Base-by-base conservation (phyloP, 78 protist genomes). In the Polysphondylium violaceum region DNA sequence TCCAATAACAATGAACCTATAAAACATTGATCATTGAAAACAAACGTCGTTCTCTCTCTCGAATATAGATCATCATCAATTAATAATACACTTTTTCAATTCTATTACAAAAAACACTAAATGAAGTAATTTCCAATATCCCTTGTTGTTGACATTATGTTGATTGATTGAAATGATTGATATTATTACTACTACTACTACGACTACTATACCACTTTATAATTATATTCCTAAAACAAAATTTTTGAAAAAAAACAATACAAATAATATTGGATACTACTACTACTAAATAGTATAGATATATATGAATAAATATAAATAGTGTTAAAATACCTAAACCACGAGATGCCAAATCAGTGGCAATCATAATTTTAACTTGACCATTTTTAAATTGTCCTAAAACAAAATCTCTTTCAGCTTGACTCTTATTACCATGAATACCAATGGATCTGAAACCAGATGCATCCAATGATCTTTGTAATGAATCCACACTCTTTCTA, bases 261-360 rank as follows among this genome's bases (percentile, higher is more conserved):
- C 5, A 68, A 41, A 16, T 11, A 11, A 58, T 23, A 43, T 25
- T 23, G 17, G 14, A 9, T 40, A 29, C 2, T 43, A 19, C 3
- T 35, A 40, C 38, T 19, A 40, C 2, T 14, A 14, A 38, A 36
- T 36, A 14, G 11, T 33, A 64, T 64, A 64, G 33, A 64, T 38
- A 64, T 8, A 38, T 36, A 64, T 38, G 12, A 19, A 36, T 6
- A n/a, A 64, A 38, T 38, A 64, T 59, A 7, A 40, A 41, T 36
- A 56, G 1, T 27, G 51, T 59, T 96, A 43, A 98, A 98, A 5
- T 64, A 73, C 93, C 99, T 60, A 99, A 88, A 3, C 99, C 99
- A 60, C 99, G 98, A 1, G 99, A 95, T 21, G 99, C 99, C 3
- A 99, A 99, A 43, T 98, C 99, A 17, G 99, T 99, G 47, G 99